Evolutionary conservation across 2,329 filamentous ascomycete species (phyloP).

Genomic region (Pyrenophora seminiperda): DNA sequence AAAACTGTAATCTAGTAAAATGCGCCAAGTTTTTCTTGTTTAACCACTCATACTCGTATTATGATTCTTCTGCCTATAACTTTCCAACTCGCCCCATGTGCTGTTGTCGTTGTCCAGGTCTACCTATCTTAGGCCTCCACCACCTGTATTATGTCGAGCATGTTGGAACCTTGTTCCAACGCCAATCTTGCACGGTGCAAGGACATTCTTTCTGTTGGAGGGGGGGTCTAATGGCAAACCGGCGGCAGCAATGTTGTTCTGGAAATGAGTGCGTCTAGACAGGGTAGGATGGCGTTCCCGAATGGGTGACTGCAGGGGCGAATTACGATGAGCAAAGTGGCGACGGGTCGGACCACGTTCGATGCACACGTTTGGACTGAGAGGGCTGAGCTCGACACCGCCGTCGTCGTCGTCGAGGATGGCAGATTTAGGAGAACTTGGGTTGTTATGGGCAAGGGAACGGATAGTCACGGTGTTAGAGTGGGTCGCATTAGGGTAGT

Average conservation of each 20-base stretch:
- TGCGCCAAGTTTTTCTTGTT: too few relatives aligned
- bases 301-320: background rate
- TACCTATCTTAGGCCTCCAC: too few relatives aligned
- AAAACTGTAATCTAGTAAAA: too few relatives aligned
- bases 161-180: constrained; percentile 18
- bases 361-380: constrained; percentile 40
- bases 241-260: constrained; percentile 1
- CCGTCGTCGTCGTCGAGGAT: constrained; percentile 17
- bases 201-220: background rate
- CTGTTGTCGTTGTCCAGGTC: background rate
- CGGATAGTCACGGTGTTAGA: background rate
- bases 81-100: too few relatives aligned
- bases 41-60: too few relatives aligned
- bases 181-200: constrained; percentile 11
- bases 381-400: constrained; percentile 22
- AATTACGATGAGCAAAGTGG: constrained; percentile 1
- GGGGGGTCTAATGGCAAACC: too few relatives aligned
- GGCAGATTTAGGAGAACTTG: background rate
- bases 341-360: constrained; percentile 35
- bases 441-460: background rate
- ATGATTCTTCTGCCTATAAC: too few relatives aligned
- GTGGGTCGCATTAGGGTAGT: background rate
- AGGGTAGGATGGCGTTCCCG: background rate
- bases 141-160: background rate
- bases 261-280: background rate